A percentile compares a stretch with the other conserved stretches of the same genome.
phyloP scores from a whole-genome alignment of 148 eudicot species.

The Rhododendron ovatum region DNA sequence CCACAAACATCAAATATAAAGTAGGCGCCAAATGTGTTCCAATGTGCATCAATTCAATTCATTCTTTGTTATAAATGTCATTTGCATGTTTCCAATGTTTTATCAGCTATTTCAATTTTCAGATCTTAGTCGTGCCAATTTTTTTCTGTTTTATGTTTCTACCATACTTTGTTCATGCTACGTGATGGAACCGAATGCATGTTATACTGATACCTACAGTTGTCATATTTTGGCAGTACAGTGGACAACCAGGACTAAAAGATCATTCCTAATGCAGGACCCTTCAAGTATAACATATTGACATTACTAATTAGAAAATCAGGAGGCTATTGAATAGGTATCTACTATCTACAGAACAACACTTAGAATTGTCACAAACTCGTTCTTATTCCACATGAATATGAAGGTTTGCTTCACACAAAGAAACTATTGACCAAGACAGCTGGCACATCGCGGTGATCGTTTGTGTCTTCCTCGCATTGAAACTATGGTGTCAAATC shows the following conservation, averaged over 20 bases:
- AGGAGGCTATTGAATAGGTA: not conserved
- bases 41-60: not conserved
- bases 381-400: too few relatives aligned
- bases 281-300: not conserved
- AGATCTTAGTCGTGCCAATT: not conserved
- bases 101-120: not conserved
- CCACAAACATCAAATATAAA: not conserved
- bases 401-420: too few relatives aligned
- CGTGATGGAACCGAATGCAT: not conserved
- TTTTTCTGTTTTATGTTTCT: not conserved
- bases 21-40: not conserved
- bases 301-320: not conserved
- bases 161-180: not conserved
- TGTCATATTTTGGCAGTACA: not conserved
- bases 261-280: not conserved
- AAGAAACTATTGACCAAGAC: too few relatives aligned
- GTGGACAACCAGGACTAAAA: too few relatives aligned
- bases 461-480: too few relatives aligned
- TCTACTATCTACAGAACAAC: not conserved
- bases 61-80: not conserved
- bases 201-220: not conserved
- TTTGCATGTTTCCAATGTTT: not conserved
- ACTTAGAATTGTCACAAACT: too few relatives aligned
- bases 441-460: too few relatives aligned
- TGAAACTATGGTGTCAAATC: too few relatives aligned